Base-by-base conservation (phyloP, 768 basidiomycete genomes). In the Rhizopogon rudus region DNA sequence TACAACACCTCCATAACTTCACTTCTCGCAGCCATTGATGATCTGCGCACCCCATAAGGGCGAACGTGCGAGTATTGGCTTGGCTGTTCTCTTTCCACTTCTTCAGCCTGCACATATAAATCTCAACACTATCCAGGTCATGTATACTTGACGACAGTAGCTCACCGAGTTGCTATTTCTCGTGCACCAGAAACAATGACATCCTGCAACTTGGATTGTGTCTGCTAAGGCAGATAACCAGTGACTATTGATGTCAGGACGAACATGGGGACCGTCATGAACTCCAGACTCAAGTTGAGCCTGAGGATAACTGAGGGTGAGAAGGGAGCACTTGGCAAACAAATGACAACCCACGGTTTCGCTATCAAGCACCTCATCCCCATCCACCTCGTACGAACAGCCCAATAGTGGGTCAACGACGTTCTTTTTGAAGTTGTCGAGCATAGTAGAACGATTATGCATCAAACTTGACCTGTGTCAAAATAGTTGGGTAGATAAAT, bases 1-100 rank as follows among this genome's bases (percentile, higher is more conserved):
- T 71, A 71, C 10, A 71, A 41, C 5, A 68, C 57, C n/a, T 68
- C 58, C 33, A 67, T 52, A 35, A 69, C 42, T 39, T 56, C 63
- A 22, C 55, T 54, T 17, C 57, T 57, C 1, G 68, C 54, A 48
- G 68, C 67, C 41, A 67, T 25, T 17, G 44, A 12, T 6, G 44
- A 45, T 29, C 6, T 3, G 2, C 5, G 22, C n/a, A 31, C 22
- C 28, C 31, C 41, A 42, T 41, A 5, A n/a, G 25, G 29, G 9
- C n/a, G 57, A 7, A 55, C 44, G 22, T 4, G 29, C 33, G 43
- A n/a, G 31, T n/a, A n/a, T 13, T 31, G 13, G 12, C 8, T 16
- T 5, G 40, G 44, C 8, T 8, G 22, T 2, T 43, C 22, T 4
- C 28, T 41, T 37, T 51, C 44, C 4, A 48, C 45, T 4, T 55